Evolutionary conservation across 176 grass and related monocot genomes (phyloP).

Genomic region (Oryza nivara): DNA sequence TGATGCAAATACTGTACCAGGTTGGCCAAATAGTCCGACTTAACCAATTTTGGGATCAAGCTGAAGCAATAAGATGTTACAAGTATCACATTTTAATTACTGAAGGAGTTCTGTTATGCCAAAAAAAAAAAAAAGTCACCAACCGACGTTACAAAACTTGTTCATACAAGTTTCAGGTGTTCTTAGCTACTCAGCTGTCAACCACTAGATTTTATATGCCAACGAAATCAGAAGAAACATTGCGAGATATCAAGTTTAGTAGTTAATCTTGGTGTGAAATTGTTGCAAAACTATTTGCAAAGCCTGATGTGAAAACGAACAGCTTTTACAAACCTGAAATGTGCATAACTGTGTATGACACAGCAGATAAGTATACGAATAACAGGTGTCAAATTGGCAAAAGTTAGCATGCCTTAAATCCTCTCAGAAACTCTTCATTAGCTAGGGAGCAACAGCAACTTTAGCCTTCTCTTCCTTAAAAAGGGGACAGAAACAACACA

Average conservation of each 20-base stretch:
- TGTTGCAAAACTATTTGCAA: background rate
- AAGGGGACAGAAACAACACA: conserved; percentile 4
- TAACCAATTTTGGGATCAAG: background rate
- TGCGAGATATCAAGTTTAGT: background rate
- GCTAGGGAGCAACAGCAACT: background rate
- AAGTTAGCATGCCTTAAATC: background rate
- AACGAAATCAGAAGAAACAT: background rate
- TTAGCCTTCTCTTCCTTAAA: background rate
- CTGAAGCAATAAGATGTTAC: background rate
- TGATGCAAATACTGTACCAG: background rate
- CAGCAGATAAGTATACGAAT: background rate
- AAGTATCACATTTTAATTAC: too few relatives aligned
- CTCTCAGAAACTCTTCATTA: background rate
- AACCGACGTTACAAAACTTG: background rate
- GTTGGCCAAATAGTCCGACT: background rate
- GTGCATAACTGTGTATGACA: background rate
- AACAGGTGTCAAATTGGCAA: background rate
- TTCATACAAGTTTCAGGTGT: background rate
- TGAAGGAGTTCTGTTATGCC: background rate
- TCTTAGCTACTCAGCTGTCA: background rate
- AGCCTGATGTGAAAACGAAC: background rate
- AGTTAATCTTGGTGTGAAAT: background rate
- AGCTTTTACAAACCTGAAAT: background rate
- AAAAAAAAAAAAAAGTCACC: background rate
- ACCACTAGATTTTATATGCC: background rate